These are phyloP conservation scores for Abortiporus biennis DNA, from an alignment of 1,284 basidiomycete species.

Conservation along the genomic window DNA sequence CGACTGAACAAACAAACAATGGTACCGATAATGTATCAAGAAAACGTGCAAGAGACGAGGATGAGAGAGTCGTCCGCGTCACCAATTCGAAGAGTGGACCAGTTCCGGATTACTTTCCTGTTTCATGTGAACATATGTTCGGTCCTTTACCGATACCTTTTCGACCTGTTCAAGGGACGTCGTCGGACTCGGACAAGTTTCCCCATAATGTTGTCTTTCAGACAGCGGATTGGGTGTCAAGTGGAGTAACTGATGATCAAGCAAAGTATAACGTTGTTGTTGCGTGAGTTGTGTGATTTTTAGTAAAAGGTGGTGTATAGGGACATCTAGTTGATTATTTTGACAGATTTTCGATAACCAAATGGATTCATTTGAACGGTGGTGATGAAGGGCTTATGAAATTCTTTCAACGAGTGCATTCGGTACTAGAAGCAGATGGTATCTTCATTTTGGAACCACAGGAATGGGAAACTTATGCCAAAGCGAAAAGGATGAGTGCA, in stretches of 20 bases:
- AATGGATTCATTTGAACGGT: slow-evolving; percentile 80
- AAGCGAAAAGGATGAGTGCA: slow-evolving; percentile 61
- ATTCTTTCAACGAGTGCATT: slow-evolving; percentile 60
- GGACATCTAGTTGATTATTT: not conserved
- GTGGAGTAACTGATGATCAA: slow-evolving; percentile 47
- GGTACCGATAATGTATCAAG: slow-evolving; percentile 18
- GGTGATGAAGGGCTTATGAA: slow-evolving; percentile 59
- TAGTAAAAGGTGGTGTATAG: too few species aligned
- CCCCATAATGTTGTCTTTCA: slow-evolving; percentile 74
- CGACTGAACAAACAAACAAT: not conserved
- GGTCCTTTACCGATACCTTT: slow-evolving; percentile 68
- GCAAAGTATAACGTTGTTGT: slow-evolving; percentile 67
- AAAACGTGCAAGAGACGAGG: slow-evolving; percentile 9
- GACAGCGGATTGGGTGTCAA: slow-evolving; percentile 63
- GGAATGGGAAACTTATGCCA: slow-evolving; percentile 72
- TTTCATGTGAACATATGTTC: slow-evolving; percentile 66
- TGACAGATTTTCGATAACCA: slow-evolving; percentile 71
- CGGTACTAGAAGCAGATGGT: slow-evolving; percentile 51
- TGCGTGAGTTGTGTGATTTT: slow-evolving; percentile 43
- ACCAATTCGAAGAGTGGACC: not conserved
- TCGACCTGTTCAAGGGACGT: too few species aligned
- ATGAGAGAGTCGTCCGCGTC: not conserved
- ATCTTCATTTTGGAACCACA: slow-evolving; percentile 73
- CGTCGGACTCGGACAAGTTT: slow-evolving; percentile 37
- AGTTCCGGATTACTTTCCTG: slow-evolving; percentile 55